These are phyloP conservation scores for Naganishia vishniacii DNA, from an alignment of 768 basidiomycete genomes.

Conservation along the genomic window DNA sequence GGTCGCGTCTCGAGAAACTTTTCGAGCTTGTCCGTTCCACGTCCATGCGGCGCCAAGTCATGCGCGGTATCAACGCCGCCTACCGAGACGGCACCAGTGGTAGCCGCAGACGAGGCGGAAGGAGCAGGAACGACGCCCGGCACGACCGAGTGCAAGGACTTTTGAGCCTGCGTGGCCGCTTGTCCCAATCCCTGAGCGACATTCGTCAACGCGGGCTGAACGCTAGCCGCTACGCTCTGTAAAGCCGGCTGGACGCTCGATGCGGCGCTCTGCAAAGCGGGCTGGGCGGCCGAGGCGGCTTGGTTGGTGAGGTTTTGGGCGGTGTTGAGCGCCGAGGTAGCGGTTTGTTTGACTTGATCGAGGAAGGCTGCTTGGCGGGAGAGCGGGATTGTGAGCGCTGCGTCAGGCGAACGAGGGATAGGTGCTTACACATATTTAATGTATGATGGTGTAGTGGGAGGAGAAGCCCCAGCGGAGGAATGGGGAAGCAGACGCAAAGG, in stretches of 20 bases:
- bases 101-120: no score
- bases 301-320: constrained; percentile 35
- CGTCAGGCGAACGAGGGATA: no score
- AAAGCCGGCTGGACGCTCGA: constrained; percentile 22
- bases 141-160: constrained; percentile 37
- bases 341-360: constrained; percentile 42
- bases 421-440: background rate
- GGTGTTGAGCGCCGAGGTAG: constrained; percentile 33
- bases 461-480: background rate
- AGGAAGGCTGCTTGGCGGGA: constrained; percentile 35
- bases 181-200: constrained; percentile 27
- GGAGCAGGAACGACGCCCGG: constrained; percentile 43
- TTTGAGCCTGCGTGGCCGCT: constrained; percentile 37
- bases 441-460: background rate
- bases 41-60: constrained; percentile 37
- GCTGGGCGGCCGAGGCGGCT: constrained; percentile 35
- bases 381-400: background rate
- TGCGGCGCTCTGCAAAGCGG: constrained; percentile 6
- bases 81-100: background rate
- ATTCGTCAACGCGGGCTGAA: no score
- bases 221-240: constrained; percentile 25
- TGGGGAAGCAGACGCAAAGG: background rate
- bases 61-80: constrained; percentile 34
- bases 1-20: constrained; percentile 57
- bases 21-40: constrained; percentile 53